Base-by-base conservation (phyloP, 495 filamentous ascomycete species). In the Staphylotrichum tortipilum region DNA sequence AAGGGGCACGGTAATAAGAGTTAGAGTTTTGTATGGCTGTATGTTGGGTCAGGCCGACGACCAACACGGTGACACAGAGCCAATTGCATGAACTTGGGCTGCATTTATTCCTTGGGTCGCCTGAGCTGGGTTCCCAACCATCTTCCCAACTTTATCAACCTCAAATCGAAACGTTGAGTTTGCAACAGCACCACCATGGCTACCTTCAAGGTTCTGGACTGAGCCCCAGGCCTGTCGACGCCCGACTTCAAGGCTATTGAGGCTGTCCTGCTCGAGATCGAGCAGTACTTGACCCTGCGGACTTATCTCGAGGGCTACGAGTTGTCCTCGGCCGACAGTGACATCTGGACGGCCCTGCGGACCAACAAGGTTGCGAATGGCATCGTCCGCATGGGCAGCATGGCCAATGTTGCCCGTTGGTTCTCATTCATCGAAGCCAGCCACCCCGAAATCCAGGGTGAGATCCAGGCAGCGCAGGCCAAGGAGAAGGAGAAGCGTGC, bases 351-450 rank as follows among this genome's bases (percentile, higher is more conserved):
- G 57, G 85, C 86, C 9, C 75, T 98, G 46, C 82, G 86, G 40
- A 85, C 81, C 55, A 96, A 95, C 71, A 79, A 84, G n/a, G 84
- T 89, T 17, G 89, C 87, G 7, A 71, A 82, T 51, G 81, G 83
- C 14, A 84, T 86, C 57, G 73, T 95, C 52, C 89, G 87, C 67
- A 83, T 86, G 59, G 86, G 81, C 31, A 70, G 78, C 10, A 79
- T 94, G 45, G 73, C 78, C 47, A 95, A 94, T 67, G 65, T 97
- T 19, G 79, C 78, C 42, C 78, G 92, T 51, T 98, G 91, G 92
- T 96, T 91, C 68, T 76, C 70, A 47, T 95, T 85, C 66, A 68
- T 98, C 59, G 87, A 94, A 61, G 81, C 88, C 64, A 75, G 77
- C 30, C 85, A 88, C 62, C 84, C 85, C 7, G 86, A 79, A 62